Conservation (phyloP, 345 rosid species). For the Leavenworthia alabamica region DNA sequence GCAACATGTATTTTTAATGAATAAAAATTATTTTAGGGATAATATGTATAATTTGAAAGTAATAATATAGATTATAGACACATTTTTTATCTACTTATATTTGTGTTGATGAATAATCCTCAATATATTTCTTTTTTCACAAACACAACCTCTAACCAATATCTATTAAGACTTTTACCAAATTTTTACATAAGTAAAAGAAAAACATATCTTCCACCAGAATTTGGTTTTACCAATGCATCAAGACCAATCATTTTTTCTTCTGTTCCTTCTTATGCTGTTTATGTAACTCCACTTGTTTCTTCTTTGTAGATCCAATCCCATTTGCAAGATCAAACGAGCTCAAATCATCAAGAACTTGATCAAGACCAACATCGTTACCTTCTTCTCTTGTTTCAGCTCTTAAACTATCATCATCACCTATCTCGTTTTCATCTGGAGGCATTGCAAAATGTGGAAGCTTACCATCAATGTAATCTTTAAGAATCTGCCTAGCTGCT, state of each 20-base stretch:
- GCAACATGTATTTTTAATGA: too few species aligned
- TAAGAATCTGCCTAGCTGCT: slow-evolving; percentile 79
- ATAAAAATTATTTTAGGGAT: too few species aligned
- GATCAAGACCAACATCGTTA: slow-evolving; percentile 30
- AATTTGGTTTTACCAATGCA: neutral
- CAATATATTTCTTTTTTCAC: neutral
- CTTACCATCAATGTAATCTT: slow-evolving; percentile 80
- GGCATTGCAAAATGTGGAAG: slow-evolving; percentile 72
- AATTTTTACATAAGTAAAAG: neutral
- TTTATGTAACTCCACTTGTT: slow-evolving; percentile 44
- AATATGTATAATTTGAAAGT: too few species aligned
- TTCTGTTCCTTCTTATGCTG: slow-evolving; percentile 69
- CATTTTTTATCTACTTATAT: neutral
- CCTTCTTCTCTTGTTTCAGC: slow-evolving; percentile 26
- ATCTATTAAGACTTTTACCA: neutral
- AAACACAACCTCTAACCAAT: neutral
- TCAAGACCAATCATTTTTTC: slow-evolving; percentile 47
- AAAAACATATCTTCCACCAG: neutral
- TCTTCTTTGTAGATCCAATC: slow-evolving; percentile 45
- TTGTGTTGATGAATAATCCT: neutral
- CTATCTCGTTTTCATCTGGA: slow-evolving; percentile 39
- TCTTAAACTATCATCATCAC: slow-evolving; percentile 16
- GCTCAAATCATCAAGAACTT: slow-evolving; percentile 63
- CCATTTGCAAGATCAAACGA: slow-evolving; percentile 77
- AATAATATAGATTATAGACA: too few species aligned